Percentiles rank a stretch among this genome's conserved stretches.
These are phyloP conservation scores for Cicer yamashitae DNA, from an alignment of 306 rosid species.

Conservation along the genomic window DNA sequence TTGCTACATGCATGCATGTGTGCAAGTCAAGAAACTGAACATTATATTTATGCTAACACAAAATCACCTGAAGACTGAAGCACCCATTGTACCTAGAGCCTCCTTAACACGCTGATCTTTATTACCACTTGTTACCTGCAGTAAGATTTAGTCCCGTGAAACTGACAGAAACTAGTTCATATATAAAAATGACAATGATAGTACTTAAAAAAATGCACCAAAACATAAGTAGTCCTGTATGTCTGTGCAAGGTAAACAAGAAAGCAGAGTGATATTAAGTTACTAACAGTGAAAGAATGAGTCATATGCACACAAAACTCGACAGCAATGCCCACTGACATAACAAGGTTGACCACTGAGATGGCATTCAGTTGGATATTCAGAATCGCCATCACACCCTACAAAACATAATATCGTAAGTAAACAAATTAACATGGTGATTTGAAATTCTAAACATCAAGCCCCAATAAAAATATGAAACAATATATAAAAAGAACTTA, in stretches of 20 bases:
- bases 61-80: slow-evolving; percentile 87
- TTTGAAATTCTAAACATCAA: slow-evolving; percentile 31
- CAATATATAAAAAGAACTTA: slow-evolving; percentile 9
- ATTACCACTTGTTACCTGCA: slow-evolving; percentile 85
- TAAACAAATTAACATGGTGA: slow-evolving; percentile 34
- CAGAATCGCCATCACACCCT: slow-evolving; percentile 99
- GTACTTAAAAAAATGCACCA: not conserved
- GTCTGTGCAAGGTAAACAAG: slow-evolving; percentile 12
- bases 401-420: slow-evolving; percentile 48
- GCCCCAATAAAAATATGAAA: slow-evolving; percentile 32
- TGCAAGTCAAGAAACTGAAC: slow-evolving; percentile 33
- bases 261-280: slow-evolving; percentile 59
- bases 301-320: slow-evolving; percentile 97
- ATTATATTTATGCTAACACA: slow-evolving; percentile 8
- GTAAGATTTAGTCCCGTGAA: slow-evolving; percentile 18
- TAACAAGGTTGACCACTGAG: slow-evolving; percentile 93
- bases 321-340: slow-evolving; percentile 98
- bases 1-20: slow-evolving; percentile 21
- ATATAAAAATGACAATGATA: slow-evolving; percentile 15
- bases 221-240: not conserved
- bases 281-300: slow-evolving; percentile 90
- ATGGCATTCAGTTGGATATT: slow-evolving; percentile 93
- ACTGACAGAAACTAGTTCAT: slow-evolving; percentile 17
- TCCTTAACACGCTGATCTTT: slow-evolving; percentile 80
- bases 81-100: slow-evolving; percentile 97